Base-by-base conservation (phyloP, 106 monocot species). In the Chionographis japonica region DNA sequence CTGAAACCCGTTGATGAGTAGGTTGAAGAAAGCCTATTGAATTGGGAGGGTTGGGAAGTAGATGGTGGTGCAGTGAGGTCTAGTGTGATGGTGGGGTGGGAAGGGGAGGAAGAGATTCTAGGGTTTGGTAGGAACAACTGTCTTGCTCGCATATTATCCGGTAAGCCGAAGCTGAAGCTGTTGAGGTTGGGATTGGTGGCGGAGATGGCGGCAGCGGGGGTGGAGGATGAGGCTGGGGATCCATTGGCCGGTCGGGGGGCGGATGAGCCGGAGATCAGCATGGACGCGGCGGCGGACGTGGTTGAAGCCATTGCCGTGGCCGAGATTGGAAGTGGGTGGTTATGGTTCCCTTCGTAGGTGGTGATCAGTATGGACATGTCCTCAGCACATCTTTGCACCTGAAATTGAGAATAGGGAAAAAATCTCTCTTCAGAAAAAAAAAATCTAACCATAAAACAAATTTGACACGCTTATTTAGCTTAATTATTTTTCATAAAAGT, bases 151-250 rank as follows among this genome's bases (percentile, higher is more conserved):
- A 72, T 70, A 41, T 38, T 66, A 17, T 77, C 72, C 0, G 75
- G 37, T 27, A 77, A 13, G 58, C 39, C 61, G 53, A 80, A 84
- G 68, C 72, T 74, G n/a, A 88, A 68, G 52, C 75, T 64, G 41
- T 76, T 5, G 66, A 80, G 18, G 64, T 72, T 95, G 79, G 60
- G 74, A 16, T 90, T 88, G 2, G 92, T 85, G 8, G 92, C 88
- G 11, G 92, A 77, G 56, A 88, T 85, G 63, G 91, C 85, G 27
- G 91, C 90, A 35, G 94, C 94, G 88, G 90, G 90, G 71, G 90
- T 88, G 2, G 88, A 88, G 69, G 94, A 90, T 16, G 90, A 80
- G 63, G 61, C 55, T 0, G 80, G 77, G 46, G 46, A 46, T 46
- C 46, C 46, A 10, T 6, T 46, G 46, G 58, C 52, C 6, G 68